Conservation (phyloP, 148 eudicot species). For the Vaccinium myrtillus region DNA sequence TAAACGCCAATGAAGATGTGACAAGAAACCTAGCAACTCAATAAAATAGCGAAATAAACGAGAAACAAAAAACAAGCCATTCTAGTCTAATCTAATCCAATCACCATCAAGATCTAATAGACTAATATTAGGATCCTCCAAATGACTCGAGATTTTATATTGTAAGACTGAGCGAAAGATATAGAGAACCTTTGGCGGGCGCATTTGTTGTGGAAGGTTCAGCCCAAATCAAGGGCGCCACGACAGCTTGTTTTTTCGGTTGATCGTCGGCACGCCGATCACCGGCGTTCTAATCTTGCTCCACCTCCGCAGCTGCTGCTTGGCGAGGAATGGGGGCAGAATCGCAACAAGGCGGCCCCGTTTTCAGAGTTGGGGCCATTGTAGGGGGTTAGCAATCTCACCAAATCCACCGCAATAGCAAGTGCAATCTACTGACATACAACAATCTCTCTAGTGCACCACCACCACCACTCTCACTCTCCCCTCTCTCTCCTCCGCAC, state of each 20-base stretch:
- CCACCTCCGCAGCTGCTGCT: constrained; percentile 18
- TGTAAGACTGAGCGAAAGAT: not conserved
- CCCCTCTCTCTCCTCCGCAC: not conserved
- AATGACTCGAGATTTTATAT: not conserved
- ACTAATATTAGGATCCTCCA: constrained; percentile 8
- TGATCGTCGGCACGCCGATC: constrained; percentile 20
- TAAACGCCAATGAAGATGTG: not conserved
- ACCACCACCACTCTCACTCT: constrained; percentile 12
- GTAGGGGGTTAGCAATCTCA: constrained; percentile 60
- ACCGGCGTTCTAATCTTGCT: constrained; percentile 28
- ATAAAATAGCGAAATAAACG: not conserved
- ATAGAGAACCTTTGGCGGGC: constrained; percentile 39
- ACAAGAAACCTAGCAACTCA: not conserved
- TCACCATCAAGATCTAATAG: constrained; percentile 11
- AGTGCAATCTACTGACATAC: constrained; percentile 63
- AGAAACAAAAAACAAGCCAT: not conserved
- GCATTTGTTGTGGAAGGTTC: constrained; percentile 38
- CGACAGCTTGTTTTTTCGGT: constrained; percentile 21
- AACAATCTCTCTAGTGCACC: constrained; percentile 24
- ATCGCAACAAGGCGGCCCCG: constrained; percentile 40
- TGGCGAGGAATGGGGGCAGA: constrained; percentile 24
- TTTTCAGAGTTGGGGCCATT: constrained; percentile 76
- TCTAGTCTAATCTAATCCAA: not conserved
- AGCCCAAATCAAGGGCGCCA: constrained; percentile 32
- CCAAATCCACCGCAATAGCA: constrained; percentile 47